phyloP scores from a whole-genome alignment of 345 rosid genomes.

The Aethionema arabicum region DNA sequence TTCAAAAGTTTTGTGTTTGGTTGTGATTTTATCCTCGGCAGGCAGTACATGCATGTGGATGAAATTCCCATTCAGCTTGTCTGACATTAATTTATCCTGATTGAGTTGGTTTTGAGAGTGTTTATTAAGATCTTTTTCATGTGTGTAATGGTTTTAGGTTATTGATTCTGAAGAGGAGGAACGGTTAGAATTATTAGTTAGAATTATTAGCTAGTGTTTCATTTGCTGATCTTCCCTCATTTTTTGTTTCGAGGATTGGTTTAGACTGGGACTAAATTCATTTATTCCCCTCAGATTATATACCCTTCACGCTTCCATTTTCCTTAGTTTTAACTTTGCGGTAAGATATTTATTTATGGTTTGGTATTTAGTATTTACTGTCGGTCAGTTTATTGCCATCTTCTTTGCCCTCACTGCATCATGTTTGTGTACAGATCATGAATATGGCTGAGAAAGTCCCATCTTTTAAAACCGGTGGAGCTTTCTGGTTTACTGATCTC shows the following conservation, averaged over 20 bases:
- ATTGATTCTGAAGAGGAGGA: slow-evolving; percentile 43
- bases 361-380: slow-evolving; percentile 9
- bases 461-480: slow-evolving; percentile 68
- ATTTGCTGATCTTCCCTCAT: slow-evolving; percentile 9
- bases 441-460: slow-evolving; percentile 77
- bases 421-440: slow-evolving; percentile 38
- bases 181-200: too few species aligned
- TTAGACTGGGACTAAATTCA: slow-evolving; percentile 61
- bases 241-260: slow-evolving; percentile 12
- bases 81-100: not conserved
- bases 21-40: too few species aligned
- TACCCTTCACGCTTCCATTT: slow-evolving; percentile 64
- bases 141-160: slow-evolving; percentile 31
- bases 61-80: slow-evolving; percentile 12
- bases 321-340: slow-evolving; percentile 63
- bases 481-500: slow-evolving; percentile 66
- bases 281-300: slow-evolving; percentile 60
- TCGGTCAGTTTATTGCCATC: not conserved
- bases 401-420: not conserved
- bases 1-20: slow-evolving; percentile 4
- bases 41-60: too few species aligned
- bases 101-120: slow-evolving; percentile 13
- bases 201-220: not conserved
- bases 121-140: slow-evolving; percentile 8
- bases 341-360: slow-evolving; percentile 39